These are phyloP conservation scores for Schizopora paradoxa DNA, from an alignment of 1,284 basidiomycete genomes.

Conservation along the genomic window DNA sequence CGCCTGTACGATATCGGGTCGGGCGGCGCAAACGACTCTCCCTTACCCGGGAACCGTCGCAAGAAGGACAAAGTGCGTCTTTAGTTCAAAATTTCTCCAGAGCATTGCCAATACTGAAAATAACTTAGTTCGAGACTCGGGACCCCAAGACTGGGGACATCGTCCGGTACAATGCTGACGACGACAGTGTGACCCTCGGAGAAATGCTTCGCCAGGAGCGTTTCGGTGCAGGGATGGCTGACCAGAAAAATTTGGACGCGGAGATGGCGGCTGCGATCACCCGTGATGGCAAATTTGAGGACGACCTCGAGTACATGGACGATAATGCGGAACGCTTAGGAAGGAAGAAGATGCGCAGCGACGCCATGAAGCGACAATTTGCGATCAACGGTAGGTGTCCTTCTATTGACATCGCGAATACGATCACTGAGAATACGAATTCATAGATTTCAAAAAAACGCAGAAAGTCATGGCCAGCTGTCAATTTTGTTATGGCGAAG, in stretches of 20 bases:
- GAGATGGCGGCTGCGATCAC: constrained; percentile 87
- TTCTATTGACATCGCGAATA: not conserved
- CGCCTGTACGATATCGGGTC: constrained; percentile 88
- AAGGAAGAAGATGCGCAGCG: constrained; percentile 89
- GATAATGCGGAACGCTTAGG: constrained; percentile 93
- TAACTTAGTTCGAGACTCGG: constrained; percentile 87
- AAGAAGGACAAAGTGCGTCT: constrained; percentile 71
- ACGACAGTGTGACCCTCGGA: constrained; percentile 79
- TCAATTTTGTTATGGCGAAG: constrained; percentile 84
- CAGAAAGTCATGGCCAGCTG: constrained; percentile 87
- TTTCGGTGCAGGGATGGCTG: constrained; percentile 81
- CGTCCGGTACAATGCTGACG: constrained; percentile 82
- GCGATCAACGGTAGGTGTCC: constrained; percentile 78
- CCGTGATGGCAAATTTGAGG: constrained; percentile 82
- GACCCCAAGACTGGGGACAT: constrained; percentile 87
- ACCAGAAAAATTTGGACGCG: constrained; percentile 89
- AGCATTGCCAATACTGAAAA: constrained; percentile 9
- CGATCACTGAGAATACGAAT: not conserved
- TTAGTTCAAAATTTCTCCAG: too few relatives aligned
- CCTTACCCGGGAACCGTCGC: constrained; percentile 62
- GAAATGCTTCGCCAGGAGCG: constrained; percentile 93
- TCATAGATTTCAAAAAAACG: constrained; percentile 86
- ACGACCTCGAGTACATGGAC: constrained; percentile 91
- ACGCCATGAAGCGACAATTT: constrained; percentile 95
- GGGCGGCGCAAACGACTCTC: constrained; percentile 45